Evolutionary conservation across 106 monocot genomes (phyloP), one percentile per base, ranked within the genome.

Genomic region (Phalaenopsis aphrodite): DNA sequence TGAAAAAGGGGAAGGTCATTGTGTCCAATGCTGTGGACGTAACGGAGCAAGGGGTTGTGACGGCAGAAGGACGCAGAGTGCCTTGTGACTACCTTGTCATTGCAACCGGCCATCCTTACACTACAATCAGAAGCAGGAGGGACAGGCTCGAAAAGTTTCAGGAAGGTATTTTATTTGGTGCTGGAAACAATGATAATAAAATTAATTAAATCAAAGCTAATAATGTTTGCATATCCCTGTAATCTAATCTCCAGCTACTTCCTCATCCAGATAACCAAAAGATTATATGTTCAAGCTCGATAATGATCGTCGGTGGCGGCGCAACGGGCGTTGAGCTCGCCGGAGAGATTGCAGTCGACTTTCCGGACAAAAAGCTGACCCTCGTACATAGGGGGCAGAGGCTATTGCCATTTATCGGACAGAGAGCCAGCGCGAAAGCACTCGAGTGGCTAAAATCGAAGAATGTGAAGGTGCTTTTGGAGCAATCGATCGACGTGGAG

Each of bases 271-370:
- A 83, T 80, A 77, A 80, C 71, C 58, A 80, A 1, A 86, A 80
- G 77, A 86, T 86, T 37, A 77, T 76, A 41, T 57, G 71, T 61
- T 65, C 86, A 0, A 52, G 45, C 55, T 86, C 83, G 42, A 73
- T 87, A 30, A 38, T 87, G 42, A 87, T 87, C 36, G 66, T 87
- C 49, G 81, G 84, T 55, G 84, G 87, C 16, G 81, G 84, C 5
- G 78, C 81, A 41, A 84, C 81, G 2, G 87, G 87, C 12, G 84
- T 87, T 23, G 81, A 84, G 49, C 87, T 87, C 19, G 83, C 87
- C 55, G 84, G 46, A 42, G 81, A 84, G 67, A 81, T 84, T 77
- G 79, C 86, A 37, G 74, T 80, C 45, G 86, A 86, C 46, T 82
- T 76, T 77, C 87, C 84, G 2, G 84, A 84, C 1, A 87, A 82